phyloP scores from a whole-genome alignment of 768 basidiomycete genomes.

The Chiua virens region DNA sequence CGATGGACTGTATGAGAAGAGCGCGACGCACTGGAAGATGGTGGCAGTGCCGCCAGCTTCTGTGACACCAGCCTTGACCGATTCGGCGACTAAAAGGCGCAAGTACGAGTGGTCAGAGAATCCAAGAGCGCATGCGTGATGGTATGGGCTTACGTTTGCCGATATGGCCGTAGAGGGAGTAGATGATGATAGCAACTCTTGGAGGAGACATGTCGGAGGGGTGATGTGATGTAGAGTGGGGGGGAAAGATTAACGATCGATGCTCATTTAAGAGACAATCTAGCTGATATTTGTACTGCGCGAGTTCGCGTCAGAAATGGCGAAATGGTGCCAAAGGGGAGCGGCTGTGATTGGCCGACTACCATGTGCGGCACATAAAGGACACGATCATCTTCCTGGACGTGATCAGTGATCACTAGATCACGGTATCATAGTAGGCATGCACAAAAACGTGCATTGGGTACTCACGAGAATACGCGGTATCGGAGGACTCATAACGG shows the following conservation, averaged over 20 bases:
- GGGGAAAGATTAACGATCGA: not conserved
- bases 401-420: not conserved
- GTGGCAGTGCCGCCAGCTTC: slow-evolving; percentile 48
- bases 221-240: not conserved
- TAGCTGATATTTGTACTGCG: slow-evolving; percentile 14
- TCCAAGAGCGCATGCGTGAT: not conserved
- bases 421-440: no score
- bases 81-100: slow-evolving; percentile 55
- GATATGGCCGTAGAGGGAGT: slow-evolving; percentile 75
- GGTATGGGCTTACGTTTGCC: slow-evolving; percentile 50
- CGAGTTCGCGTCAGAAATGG: not conserved
- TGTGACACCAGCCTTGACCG: slow-evolving; percentile 47
- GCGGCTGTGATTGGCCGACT: not conserved
- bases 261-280: not conserved
- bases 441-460: slow-evolving; percentile 7
- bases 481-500: not conserved
- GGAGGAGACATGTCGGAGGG: slow-evolving; percentile 42
- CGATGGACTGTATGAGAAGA: not conserved
- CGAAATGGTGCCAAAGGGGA: slow-evolving; percentile 1
- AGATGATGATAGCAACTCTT: slow-evolving; percentile 69
- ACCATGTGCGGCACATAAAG: slow-evolving; percentile 8
- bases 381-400: slow-evolving; percentile 3
- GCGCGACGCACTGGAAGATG: slow-evolving; percentile 55
- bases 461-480: slow-evolving; percentile 17
- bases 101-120: not conserved